These are phyloP conservation scores for Rhinocladiella mackenziei DNA, from an alignment of 2,329 filamentous ascomycete genomes.

Conservation along the genomic window DNA sequence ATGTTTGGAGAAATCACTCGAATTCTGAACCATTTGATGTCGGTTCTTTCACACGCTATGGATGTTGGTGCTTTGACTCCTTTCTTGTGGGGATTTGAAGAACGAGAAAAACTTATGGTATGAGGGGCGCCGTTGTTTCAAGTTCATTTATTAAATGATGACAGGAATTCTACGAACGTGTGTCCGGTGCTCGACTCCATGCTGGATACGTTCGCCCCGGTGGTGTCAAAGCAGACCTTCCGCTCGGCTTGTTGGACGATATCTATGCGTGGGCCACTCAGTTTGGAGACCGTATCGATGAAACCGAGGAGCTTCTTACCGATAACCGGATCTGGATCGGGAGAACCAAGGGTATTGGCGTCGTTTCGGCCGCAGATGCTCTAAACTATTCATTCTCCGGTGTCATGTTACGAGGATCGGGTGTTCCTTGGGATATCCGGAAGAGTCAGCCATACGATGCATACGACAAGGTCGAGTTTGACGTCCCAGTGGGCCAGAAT, in stretches of 20 bases:
- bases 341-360: slow-evolving; percentile 83
- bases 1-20: slow-evolving; percentile 94
- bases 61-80: slow-evolving; percentile 96
- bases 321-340: slow-evolving; percentile 99
- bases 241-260: slow-evolving; percentile 88
- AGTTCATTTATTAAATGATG: slow-evolving; percentile 4
- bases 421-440: slow-evolving; percentile 92
- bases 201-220: slow-evolving; percentile 95
- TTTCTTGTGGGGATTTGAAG: slow-evolving; percentile 99
- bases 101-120: slow-evolving; percentile 99
- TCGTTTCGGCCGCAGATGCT: slow-evolving; percentile 87
- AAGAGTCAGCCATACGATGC: slow-evolving; percentile 97
- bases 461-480: slow-evolving; percentile 96
- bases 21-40: slow-evolving; percentile 96
- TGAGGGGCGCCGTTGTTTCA: slow-evolving; percentile 34
- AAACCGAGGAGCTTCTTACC: slow-evolving; percentile 96
- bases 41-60: slow-evolving; percentile 94
- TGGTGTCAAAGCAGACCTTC: slow-evolving; percentile 93
- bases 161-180: slow-evolving; percentile 99
- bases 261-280: slow-evolving; percentile 99
- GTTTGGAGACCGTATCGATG: slow-evolving; percentile 96
- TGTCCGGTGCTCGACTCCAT: slow-evolving; percentile 95
- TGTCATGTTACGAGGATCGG: slow-evolving; percentile 96
- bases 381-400: slow-evolving; percentile 95
- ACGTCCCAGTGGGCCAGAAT: slow-evolving; percentile 92